These are phyloP conservation scores for Boletus edulis DNA, from an alignment of 768 basidiomycete species.

Conservation along the genomic window DNA sequence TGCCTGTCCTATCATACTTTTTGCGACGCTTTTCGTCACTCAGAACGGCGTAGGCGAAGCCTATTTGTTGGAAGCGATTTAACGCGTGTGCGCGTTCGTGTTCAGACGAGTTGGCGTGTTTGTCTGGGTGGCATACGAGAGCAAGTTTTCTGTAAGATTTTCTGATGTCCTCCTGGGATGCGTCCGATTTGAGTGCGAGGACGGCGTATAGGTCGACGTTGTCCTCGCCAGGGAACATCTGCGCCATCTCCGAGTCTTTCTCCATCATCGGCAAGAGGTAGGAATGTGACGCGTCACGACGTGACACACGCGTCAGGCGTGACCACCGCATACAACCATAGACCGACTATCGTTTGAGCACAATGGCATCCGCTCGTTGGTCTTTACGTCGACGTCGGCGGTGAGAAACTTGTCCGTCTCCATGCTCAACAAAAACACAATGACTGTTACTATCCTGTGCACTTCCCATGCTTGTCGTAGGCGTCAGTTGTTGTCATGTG, in stretches of 20 bases:
- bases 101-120: conserved; percentile 63
- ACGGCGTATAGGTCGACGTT: conserved; percentile 76
- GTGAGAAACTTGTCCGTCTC: not conserved
- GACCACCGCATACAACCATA: not conserved
- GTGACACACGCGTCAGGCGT: conserved; percentile 7
- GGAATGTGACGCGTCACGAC: not conserved
- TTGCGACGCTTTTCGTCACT: conserved; percentile 72
- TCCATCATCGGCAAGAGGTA: conserved; percentile 47
- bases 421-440: conserved; percentile 5
- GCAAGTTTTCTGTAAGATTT: conserved; percentile 85
- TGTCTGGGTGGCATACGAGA: conserved; percentile 87
- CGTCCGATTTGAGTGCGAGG: conserved; percentile 52
- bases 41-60: conserved; percentile 90
- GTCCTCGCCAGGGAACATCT: conserved; percentile 77
- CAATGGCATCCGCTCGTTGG: too few species aligned
- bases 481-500: not conserved
- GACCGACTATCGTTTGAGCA: not conserved
- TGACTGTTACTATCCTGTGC: not conserved
- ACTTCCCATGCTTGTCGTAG: not conserved
- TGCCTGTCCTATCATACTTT: conserved; percentile 83
- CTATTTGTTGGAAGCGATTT: conserved; percentile 87
- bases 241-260: conserved; percentile 61
- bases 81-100: conserved; percentile 64
- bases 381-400: too few species aligned
- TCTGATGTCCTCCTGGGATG: conserved; percentile 67